Percentiles rank a stretch among this genome's conserved stretches.
Conservation (phyloP, 805 yeast genomes). For the Ogataea methanolica region DNA sequence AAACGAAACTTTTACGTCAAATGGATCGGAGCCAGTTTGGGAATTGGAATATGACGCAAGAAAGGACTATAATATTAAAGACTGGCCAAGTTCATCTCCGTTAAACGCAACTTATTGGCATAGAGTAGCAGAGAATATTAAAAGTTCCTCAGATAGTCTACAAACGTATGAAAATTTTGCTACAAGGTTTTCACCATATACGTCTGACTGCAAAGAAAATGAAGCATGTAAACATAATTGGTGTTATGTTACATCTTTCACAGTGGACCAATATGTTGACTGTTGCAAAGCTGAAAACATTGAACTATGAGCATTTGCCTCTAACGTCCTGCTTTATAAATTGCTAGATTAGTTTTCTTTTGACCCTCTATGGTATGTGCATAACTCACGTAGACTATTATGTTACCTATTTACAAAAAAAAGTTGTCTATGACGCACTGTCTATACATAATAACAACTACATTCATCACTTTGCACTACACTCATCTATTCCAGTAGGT, state of each 20-base stretch:
- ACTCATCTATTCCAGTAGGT: slow-evolving; percentile 22
- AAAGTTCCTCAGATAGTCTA: slow-evolving; percentile 37
- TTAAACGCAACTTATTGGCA: slow-evolving; percentile 71
- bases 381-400: background rate
- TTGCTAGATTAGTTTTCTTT: too few relatives aligned
- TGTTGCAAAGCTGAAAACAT: slow-evolving; percentile 11
- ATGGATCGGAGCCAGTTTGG: slow-evolving; percentile 60
- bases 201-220: slow-evolving; percentile 47
- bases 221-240: slow-evolving; percentile 39
- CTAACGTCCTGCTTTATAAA: too few relatives aligned
- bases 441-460: background rate
- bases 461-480: background rate
- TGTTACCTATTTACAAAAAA: slow-evolving; percentile 4
- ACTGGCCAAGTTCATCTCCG: slow-evolving; percentile 58
- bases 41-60: slow-evolving; percentile 60
- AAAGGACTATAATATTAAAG: slow-evolving; percentile 43
- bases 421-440: background rate
- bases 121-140: slow-evolving; percentile 42
- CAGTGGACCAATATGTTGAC: slow-evolving; percentile 27
- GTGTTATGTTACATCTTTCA: slow-evolving; percentile 38
- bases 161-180: slow-evolving; percentile 46
- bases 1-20: slow-evolving; percentile 49
- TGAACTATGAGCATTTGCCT: too few relatives aligned
- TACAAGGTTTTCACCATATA: slow-evolving; percentile 51
- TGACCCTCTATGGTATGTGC: too few relatives aligned